Base-by-base conservation (phyloP, 129 eudicot species). In the Chrysanthemum makinoi region DNA sequence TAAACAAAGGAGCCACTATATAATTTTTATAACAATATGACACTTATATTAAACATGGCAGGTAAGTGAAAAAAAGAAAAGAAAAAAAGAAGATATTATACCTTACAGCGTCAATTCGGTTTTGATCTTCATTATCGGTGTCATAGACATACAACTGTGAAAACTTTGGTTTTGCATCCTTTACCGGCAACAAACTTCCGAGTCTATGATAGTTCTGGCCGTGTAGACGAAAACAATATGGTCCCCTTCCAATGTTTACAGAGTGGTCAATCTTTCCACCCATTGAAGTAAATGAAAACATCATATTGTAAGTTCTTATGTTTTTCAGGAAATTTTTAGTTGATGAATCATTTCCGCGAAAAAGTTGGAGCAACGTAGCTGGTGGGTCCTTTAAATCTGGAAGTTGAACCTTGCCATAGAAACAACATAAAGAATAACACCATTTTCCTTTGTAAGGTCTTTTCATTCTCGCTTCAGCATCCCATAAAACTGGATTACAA, bases 241-340 rank as follows among this genome's bases (percentile, higher is more conserved):
- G 64, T 17, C 33, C 64, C 17, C 15, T 19, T 0, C 64, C 64
- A 1, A 18, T 22, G 30, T 58, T 58, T 18, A 58, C n/a, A 6
- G 33, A 19, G 14, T 18, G 35, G 17, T 58, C 15, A 58, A 58
- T 20, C 14, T 58, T 58, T 58, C 64, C 64, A 20, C 64, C 64
- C 64, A 58, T 58, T 6, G 64, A 58, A 18, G 64, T 58, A 24
- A 58, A 58, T 1, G 33, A 58, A 22, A 58, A 58, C 28, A 55
- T 55, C 10, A 7, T 15, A 18, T 55, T 55, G 22, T 13, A 55
- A 8, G 7, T 0, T 13, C 61, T 15, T 55, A 55, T 55, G 26
- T 55, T 55, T 55, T 55, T 16, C 5, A 55, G 26, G 61, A 55
- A 55, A 55, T 14, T 14, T 18, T 55, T 55, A 16, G 28, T 16